Conservation (phyloP, 2,329 filamentous ascomycete species). For the Epichloe brachyelytri region DNA sequence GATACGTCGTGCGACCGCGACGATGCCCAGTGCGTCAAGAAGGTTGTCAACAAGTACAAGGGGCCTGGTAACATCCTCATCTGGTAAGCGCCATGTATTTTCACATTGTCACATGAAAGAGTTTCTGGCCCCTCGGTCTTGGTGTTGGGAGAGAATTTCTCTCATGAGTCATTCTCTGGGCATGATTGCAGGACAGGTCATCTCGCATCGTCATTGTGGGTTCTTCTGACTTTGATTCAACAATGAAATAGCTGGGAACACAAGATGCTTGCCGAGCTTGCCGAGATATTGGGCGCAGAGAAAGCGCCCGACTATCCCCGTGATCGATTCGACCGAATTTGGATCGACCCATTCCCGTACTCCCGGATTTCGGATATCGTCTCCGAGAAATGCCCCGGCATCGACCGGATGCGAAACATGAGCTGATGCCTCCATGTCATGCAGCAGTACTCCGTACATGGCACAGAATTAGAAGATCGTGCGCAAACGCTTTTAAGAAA, state of each 20-base stretch:
- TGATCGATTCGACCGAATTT: constrained; percentile 40
- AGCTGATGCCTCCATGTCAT: not conserved
- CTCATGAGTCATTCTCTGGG: too few species aligned
- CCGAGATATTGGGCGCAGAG: constrained; percentile 35
- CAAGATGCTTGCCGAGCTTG: constrained; percentile 36
- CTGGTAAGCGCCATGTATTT: constrained; percentile 22
- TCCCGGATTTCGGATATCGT: constrained; percentile 28
- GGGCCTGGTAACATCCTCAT: constrained; percentile 45
- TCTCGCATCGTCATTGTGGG: not conserved
- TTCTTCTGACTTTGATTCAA: not conserved
- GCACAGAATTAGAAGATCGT: too few species aligned
- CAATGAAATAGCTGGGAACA: constrained; percentile 40
- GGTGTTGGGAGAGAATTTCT: too few species aligned
- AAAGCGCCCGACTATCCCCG: constrained; percentile 37
- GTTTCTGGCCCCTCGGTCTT: too few species aligned
- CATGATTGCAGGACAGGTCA: too few species aligned
- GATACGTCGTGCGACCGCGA: constrained; percentile 44
- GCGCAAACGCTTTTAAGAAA: too few species aligned
- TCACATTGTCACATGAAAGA: not conserved
- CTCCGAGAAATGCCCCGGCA: constrained; percentile 39
- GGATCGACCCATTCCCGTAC: constrained; percentile 42
- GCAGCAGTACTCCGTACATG: too few species aligned
- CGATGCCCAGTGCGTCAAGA: constrained; percentile 39
- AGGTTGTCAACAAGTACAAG: constrained; percentile 32
- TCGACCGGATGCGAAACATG: constrained; percentile 24